phyloP scores from a whole-genome alignment of 2,329 filamentous ascomycete species.

The Stagonosporopsis vannaccii region DNA sequence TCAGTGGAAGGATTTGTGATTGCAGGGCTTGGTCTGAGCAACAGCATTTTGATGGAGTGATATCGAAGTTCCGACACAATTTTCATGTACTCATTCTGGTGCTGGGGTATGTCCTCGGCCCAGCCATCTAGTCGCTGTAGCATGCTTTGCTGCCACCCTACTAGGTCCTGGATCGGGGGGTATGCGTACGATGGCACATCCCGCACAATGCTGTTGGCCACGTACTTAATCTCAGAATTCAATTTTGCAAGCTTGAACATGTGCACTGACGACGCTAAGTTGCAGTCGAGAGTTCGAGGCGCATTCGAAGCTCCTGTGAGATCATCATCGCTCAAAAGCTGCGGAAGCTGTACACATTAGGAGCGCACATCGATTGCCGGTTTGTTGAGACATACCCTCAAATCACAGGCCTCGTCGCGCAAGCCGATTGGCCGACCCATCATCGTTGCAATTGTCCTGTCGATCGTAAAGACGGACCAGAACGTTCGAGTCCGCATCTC shows the following conservation, averaged over 20 bases:
- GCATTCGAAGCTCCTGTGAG: neutral
- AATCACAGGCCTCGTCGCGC: slow-evolving; percentile 57
- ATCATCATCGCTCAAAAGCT: neutral
- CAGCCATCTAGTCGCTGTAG: slow-evolving; percentile 30
- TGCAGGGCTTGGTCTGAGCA: slow-evolving; percentile 61
- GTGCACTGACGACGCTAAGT: slow-evolving; percentile 47
- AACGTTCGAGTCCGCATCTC: slow-evolving; percentile 65
- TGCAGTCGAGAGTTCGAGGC: neutral
- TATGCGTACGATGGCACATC: slow-evolving; percentile 56
- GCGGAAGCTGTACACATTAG: neutral
- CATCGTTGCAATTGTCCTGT: slow-evolving; percentile 62
- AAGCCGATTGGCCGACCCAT: slow-evolving; percentile 65
- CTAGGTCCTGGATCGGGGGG: slow-evolving; percentile 44
- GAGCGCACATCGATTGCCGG: neutral
- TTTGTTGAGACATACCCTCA: slow-evolving; percentile 1
- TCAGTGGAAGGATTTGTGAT: slow-evolving; percentile 58
- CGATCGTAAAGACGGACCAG: slow-evolving; percentile 62
- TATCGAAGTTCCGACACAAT: slow-evolving; percentile 56
- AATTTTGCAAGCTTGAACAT: slow-evolving; percentile 58
- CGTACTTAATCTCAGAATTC: slow-evolving; percentile 66
- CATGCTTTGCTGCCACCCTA: slow-evolving; percentile 44
- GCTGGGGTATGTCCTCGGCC: slow-evolving; percentile 6
- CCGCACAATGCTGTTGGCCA: slow-evolving; percentile 61
- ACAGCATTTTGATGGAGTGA: slow-evolving; percentile 58
- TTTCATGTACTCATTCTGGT: slow-evolving; percentile 25